phyloP scores from a whole-genome alignment of 2,329 filamentous ascomycete genomes.

The Botryosphaeria dothidea region DNA sequence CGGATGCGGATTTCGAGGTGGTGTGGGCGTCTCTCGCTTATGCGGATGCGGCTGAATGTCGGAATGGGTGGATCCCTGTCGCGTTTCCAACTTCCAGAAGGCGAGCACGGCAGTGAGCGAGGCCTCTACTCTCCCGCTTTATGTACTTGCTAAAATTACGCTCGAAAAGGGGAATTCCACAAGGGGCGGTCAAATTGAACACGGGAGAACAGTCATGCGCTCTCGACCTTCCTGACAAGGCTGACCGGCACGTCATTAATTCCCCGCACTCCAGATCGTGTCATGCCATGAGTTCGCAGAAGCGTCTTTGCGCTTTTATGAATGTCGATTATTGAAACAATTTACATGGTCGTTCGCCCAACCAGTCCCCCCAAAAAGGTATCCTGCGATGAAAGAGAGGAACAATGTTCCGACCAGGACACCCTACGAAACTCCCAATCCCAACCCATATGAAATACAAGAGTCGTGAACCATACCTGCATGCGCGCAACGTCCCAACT shows the following conservation, averaged over 20 bases:
- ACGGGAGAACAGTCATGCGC: background rate
- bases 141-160: background rate
- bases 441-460: background rate
- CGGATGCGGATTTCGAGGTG: slow-evolving; percentile 6
- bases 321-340: background rate
- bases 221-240: background rate
- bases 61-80: background rate
- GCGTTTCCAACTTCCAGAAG: background rate
- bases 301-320: background rate
- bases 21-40: slow-evolving; percentile 19
- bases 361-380: background rate
- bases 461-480: background rate
- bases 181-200: background rate
- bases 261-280: background rate
- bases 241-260: background rate
- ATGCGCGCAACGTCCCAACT: background rate
- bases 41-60: background rate
- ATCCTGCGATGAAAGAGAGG: background rate
- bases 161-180: background rate
- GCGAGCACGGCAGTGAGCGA: background rate
- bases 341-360: background rate
- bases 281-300: background rate
- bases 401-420: background rate
- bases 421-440: background rate
- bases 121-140: background rate